Conservation (phyloP, 257 asterid species). For the Fraxinus cuspidata region DNA sequence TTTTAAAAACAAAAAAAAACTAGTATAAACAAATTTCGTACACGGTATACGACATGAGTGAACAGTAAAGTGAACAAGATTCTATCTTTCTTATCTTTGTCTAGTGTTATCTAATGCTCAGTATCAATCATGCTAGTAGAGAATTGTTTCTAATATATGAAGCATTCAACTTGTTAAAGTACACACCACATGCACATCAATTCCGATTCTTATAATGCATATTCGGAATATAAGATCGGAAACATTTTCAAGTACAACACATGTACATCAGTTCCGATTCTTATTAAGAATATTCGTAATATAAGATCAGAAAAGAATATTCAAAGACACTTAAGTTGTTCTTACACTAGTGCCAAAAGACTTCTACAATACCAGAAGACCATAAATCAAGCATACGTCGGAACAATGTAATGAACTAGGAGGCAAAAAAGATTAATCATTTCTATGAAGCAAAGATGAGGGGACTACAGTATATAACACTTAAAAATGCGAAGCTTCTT, state of each 20-base stretch:
- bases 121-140: no score
- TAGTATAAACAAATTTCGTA: no score
- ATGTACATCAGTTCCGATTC: neutral
- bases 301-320: neutral
- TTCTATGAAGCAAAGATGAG: neutral
- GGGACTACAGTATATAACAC: conserved; percentile 17
- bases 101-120: no score
- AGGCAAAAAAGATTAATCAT: neutral
- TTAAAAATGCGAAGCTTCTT: neutral
- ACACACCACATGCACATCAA: neutral
- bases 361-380: neutral
- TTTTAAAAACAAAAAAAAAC: no score
- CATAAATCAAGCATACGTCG: conserved; percentile 2
- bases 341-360: neutral
- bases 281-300: conserved; percentile 16
- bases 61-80: neutral
- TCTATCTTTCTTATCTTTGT: no score
- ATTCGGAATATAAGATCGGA: neutral
- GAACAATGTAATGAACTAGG: conserved; percentile 12
- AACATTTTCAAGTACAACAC: neutral
- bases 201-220: conserved; percentile 18
- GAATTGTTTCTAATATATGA: neutral
- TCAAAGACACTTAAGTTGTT: conserved; percentile 1
- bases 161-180: neutral
- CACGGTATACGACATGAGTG: no score